Evolutionary conservation across 169 alveolate genomes (phyloP), one percentile per base, ranked within the genome.

Genomic region (Plasmodium gonderi): DNA sequence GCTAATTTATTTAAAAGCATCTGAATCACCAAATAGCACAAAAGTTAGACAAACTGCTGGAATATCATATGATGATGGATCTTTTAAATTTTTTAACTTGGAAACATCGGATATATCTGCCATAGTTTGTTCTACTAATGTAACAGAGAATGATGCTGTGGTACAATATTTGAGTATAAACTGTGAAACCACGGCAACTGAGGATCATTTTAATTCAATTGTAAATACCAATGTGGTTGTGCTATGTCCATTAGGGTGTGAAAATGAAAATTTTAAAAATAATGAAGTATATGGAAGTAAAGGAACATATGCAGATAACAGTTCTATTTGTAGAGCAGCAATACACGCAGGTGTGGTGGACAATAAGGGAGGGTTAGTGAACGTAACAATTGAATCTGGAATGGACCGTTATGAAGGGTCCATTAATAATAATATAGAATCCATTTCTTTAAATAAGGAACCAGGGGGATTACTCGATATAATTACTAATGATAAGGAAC

Each of bases 271-370:
- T 65, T 87, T 75, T 76, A 31, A 77, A 42, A 54, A 79, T 14
- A 38, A 82, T 54, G 68, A 92, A 7, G 97, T 97, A 20, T 97
- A 95, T 76, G 99, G 99, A 20, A 96, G 96, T 20, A 95, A 87
- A 31, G 98, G 98, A 26, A 83, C 96, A 14, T 97, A 96, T 82
- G 91, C 98, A 44, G 99, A 97, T 67, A 91, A 90, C 44, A 96
- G 98, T 92, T 96, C 98, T 23, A 96, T 97, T 36, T 97, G 99
- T 67, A 94, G 94, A 72, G 99, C 99, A 6, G 98, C 98, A 20
- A 94, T 97, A n/a, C 98, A 97, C 74, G 94, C 98, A 1, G 98
- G 98, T 33, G 96, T 96, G 36, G 95, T 96, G 69, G 92, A 94
- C 42, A 64, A 78, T 74, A 96, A 95, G 26, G 99, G 99, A 42